Conservation (phyloP, 2,329 filamentous ascomycete genomes). For the Coniochaeta sp. region DNA sequence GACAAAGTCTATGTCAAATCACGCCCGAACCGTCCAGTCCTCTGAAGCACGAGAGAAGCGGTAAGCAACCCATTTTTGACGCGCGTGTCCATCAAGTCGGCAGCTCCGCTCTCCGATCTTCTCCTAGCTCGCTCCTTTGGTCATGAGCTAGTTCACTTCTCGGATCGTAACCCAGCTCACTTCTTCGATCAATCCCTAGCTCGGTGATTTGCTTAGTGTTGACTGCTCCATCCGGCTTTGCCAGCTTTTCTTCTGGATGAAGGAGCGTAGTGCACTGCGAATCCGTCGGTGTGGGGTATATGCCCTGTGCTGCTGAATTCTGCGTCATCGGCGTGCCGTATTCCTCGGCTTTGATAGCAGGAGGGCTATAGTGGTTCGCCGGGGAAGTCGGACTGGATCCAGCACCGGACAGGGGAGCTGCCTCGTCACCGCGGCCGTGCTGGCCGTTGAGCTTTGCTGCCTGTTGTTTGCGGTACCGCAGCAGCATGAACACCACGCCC, state of each 20-base stretch:
- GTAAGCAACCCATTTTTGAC: not conserved
- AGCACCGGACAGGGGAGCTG: not conserved
- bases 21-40: not conserved
- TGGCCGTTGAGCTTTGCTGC: not conserved
- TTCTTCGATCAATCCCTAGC: not conserved
- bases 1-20: not conserved
- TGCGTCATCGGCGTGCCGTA: not conserved
- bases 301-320: not conserved
- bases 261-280: not conserved
- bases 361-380: not conserved
- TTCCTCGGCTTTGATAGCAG: not conserved
- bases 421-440: not conserved
- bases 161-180: not conserved
- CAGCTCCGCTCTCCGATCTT: not conserved
- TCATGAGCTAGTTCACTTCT: not conserved
- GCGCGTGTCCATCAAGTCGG: not conserved
- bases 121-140: not conserved
- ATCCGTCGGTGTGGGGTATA: not conserved
- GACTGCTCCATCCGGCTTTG: not conserved
- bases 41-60: not conserved
- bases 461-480: constrained; percentile 1
- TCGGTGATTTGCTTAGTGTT: not conserved
- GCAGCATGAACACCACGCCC: constrained; percentile 4
- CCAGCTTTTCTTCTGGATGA: not conserved
- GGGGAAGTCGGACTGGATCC: not conserved